Percentiles rank a stretch among this genome's conserved stretches.
Evolutionary conservation across 768 basidiomycete species (phyloP).

Genomic region (Russula ochroleuca): DNA sequence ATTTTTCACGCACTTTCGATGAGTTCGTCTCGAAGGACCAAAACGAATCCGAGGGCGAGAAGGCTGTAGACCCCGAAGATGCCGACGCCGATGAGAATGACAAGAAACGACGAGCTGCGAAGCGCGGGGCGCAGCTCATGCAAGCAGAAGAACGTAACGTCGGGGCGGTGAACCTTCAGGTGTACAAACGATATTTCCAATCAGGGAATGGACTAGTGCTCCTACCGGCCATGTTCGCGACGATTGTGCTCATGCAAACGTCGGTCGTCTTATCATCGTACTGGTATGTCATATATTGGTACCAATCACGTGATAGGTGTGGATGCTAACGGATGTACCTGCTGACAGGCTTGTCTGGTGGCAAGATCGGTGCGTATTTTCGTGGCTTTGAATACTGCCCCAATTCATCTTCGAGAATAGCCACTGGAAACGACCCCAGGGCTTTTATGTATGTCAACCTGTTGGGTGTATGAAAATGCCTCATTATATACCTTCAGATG

Average conservation of each 20-base stretch:
- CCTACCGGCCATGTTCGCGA: slow-evolving; percentile 59
- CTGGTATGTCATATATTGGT: slow-evolving; percentile 47
- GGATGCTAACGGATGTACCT: slow-evolving; percentile 6
- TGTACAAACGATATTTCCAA: slow-evolving; percentile 59
- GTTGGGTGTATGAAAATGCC: not conserved
- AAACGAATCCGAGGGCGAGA: slow-evolving; percentile 44
- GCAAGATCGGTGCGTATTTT: slow-evolving; percentile 54
- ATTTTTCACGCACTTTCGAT: slow-evolving; percentile 49
- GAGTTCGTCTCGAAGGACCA: slow-evolving; percentile 62
- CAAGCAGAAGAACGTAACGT: slow-evolving; percentile 79
- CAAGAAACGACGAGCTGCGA: slow-evolving; percentile 37
- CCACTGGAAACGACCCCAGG: slow-evolving; percentile 53
- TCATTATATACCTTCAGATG: slow-evolving; percentile 49
- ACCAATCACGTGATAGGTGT: slow-evolving; percentile 14
- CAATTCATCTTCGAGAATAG: slow-evolving; percentile 32
- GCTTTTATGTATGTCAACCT: slow-evolving; percentile 63
- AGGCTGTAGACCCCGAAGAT: slow-evolving; percentile 37
- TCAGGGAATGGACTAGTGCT: slow-evolving; percentile 66
- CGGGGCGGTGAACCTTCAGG: slow-evolving; percentile 55
- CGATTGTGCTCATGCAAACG: slow-evolving; percentile 63
- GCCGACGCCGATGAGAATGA: slow-evolving; percentile 37
- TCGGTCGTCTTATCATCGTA: slow-evolving; percentile 68
- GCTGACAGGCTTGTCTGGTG: slow-evolving; percentile 71
- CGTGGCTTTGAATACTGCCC: not conserved
- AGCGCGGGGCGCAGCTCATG: slow-evolving; percentile 58